These are phyloP conservation scores for Geotrichum ghanense DNA, from an alignment of 805 yeast genomes.

Conservation along the genomic window DNA sequence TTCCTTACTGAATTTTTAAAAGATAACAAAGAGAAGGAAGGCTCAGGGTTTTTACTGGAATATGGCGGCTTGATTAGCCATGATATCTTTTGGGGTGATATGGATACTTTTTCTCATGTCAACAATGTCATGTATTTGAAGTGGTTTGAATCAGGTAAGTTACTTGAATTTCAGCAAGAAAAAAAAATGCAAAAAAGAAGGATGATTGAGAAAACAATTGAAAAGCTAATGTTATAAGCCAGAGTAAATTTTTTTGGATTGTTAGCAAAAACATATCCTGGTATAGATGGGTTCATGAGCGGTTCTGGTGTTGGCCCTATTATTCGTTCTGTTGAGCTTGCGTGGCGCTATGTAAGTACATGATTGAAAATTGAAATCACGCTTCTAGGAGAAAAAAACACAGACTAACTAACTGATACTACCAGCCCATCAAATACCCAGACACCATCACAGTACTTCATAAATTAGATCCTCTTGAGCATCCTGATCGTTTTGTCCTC, in stretches of 20 bases:
- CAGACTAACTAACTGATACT: background rate
- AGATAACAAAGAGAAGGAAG: conserved; percentile 11
- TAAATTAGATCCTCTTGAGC: conserved; percentile 15
- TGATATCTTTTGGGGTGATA: conserved; percentile 20
- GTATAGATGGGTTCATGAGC: conserved; percentile 14
- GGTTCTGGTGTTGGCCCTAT: conserved; percentile 22
- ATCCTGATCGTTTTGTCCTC: conserved; percentile 19
- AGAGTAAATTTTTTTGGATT: conserved; percentile 19
- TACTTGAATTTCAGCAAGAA: conserved; percentile 7
- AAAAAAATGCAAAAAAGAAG: conserved; percentile 3
- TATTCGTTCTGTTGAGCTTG: conserved; percentile 20
- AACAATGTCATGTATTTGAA: conserved; percentile 24
- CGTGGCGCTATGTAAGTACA: conserved; percentile 19
- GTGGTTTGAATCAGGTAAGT: conserved; percentile 22
- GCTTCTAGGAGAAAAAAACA: background rate
- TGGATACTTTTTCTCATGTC: conserved; percentile 23
- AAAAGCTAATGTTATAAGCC: conserved; percentile 8
- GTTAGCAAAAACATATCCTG: conserved; percentile 8
- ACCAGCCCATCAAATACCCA: conserved; percentile 19
- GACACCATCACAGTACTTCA: conserved; percentile 23
- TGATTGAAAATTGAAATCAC: no score
- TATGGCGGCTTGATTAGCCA: conserved; percentile 15
- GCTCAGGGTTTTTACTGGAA: conserved; percentile 14
- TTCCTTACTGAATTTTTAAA: background rate
- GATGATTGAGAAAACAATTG: background rate